Evolutionary conservation across 192 early-diverging fungal genomes (phyloP).

Genomic region (Glomus cerebriforme): DNA sequence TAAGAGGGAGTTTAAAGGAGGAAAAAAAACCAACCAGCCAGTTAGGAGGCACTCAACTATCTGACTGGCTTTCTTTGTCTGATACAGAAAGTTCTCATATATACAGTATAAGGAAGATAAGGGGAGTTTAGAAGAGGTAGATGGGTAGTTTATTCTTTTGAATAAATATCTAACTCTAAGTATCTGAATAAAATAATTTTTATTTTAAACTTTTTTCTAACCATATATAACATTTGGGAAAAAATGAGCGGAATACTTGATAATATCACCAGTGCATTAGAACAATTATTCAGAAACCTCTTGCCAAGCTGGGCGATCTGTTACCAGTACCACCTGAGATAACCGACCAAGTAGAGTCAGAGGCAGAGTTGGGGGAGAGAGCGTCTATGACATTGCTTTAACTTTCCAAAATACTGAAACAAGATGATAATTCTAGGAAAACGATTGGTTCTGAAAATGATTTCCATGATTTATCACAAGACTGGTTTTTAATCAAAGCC

Average conservation of each 20-base stretch:
- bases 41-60: no score
- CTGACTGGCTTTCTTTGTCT: no score
- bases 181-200: no score
- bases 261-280: neutral
- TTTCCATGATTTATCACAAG: neutral
- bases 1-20: no score
- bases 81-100: no score
- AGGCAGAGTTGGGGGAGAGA: neutral
- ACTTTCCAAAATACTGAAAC: neutral
- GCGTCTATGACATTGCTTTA: neutral
- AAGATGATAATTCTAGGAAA: no score
- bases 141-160: neutral
- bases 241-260: neutral
- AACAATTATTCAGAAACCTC: neutral
- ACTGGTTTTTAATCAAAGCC: slow-evolving; percentile 5
- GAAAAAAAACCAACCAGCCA: no score
- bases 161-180: no score
- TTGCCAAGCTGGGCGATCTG: neutral
- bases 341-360: neutral
- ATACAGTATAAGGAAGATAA: no score
- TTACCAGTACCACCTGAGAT: neutral
- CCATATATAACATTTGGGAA: neutral
- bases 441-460: neutral
- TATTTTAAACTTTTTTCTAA: slow-evolving; percentile 20
- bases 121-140: no score